Evolutionary conservation across 495 filamentous ascomycete species (phyloP).

Genomic region (Talaromyces stipitatus): DNA sequence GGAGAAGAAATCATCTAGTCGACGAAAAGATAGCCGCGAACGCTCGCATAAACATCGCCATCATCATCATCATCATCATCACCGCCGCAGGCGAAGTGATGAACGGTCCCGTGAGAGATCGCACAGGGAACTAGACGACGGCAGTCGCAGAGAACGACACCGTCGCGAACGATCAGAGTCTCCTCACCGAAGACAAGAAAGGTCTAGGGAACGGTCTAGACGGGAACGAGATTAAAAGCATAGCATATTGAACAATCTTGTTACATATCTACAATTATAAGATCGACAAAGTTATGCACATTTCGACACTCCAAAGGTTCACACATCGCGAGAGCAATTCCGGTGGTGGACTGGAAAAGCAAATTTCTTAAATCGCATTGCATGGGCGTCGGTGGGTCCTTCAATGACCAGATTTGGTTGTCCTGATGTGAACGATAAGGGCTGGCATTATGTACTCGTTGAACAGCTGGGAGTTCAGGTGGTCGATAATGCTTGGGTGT

Average conservation of each 20-base stretch:
- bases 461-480: not conserved
- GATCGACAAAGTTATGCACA: not conserved
- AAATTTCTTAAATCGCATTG: not conserved
- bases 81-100: slow-evolving; percentile 28
- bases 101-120: slow-evolving; percentile 21
- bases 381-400: not conserved
- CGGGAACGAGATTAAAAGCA: not conserved
- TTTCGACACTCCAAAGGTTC: not conserved
- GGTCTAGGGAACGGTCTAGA: not conserved
- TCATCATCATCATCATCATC: slow-evolving; percentile 50
- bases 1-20: slow-evolving; percentile 29
- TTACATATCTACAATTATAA: not conserved
- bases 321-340: not conserved
- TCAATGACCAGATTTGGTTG: not conserved
- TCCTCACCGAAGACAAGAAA: not conserved
- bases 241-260: not conserved
- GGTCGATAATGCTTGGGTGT: not conserved
- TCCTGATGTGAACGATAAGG: not conserved
- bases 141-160: slow-evolving; percentile 13
- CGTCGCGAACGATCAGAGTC: slow-evolving; percentile 5
- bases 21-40: slow-evolving; percentile 29
- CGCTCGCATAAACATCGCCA: slow-evolving; percentile 41
- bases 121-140: slow-evolving; percentile 5
- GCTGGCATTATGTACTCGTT: not conserved
- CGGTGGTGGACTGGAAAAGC: not conserved